Evolutionary conservation across 176 grass and related monocot species (phyloP).

Genomic region (Musa itinerans): DNA sequence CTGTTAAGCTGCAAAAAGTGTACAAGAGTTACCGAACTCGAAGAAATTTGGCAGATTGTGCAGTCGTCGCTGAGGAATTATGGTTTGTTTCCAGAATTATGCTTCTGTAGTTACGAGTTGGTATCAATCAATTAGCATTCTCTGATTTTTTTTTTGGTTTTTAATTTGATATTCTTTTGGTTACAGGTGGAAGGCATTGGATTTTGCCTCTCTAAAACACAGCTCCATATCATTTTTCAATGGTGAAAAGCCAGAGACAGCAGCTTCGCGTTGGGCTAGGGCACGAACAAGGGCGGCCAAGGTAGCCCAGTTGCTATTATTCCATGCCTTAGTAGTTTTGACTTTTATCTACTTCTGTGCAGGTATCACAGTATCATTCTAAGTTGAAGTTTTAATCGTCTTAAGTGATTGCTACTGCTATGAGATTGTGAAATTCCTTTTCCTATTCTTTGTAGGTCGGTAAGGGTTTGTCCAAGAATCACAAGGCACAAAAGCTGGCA

Average conservation of each 20-base stretch:
- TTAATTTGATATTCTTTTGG: neutral
- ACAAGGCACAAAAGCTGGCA: constrained; percentile 84
- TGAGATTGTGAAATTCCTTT: neutral
- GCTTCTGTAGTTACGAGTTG: neutral
- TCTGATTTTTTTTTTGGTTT: neutral
- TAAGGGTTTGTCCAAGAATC: constrained; percentile 86
- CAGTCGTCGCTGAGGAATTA: constrained; percentile 69
- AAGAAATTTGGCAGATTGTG: constrained; percentile 22
- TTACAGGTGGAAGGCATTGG: constrained; percentile 77
- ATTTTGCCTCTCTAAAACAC: constrained; percentile 48
- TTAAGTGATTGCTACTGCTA: neutral
- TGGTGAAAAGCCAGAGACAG: constrained; percentile 64
- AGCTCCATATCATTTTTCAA: constrained; percentile 54
- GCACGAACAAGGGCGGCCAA: constrained; percentile 77
- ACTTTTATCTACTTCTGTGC: no score
- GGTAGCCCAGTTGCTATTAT: constrained; percentile 35
- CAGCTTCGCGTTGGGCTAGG: constrained; percentile 80
- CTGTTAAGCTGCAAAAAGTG: constrained; percentile 21
- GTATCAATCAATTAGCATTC: neutral
- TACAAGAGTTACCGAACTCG: constrained; percentile 23
- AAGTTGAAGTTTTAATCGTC: neutral
- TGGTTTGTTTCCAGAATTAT: constrained; percentile 38
- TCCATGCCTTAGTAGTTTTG: neutral
- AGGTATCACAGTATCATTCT: no score
- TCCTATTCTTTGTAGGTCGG: constrained; percentile 43